Evolutionary conservation across 1,284 basidiomycete species (phyloP), one percentile per base, ranked within the genome.

Genomic region (Microbotryomycetes sp.): DNA sequence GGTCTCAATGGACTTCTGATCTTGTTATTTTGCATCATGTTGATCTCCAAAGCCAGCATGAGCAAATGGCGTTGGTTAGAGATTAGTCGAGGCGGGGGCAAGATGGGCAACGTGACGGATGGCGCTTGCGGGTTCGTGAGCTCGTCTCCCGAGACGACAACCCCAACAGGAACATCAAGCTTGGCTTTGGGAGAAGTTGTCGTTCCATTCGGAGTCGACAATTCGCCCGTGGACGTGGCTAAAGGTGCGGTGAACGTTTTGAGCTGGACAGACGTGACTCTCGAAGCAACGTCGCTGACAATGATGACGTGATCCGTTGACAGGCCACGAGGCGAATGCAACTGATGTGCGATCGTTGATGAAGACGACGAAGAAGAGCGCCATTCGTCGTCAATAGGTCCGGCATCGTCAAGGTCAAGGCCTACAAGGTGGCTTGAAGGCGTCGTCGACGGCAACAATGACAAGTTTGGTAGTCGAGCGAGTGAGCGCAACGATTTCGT

Each of bases 61-160:
- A 69, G 49, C 19, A 70, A 47, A 58, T 70, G 67, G 5, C 64
- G 62, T n/a, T 59, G 64, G 36, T 70, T 69, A 25, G 69, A 70
- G 52, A 70, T 66, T 52, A 63, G 58, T 45, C 67, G 58, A n/a
- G 65, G 56, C 12, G 42, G 25, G 12, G 23, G 23, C 47, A 49
- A 22, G 23, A 19, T 25, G 5, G 57, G 46, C 6, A 53, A 49
- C 3, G 56, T 30, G 15, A 56, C 31, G 45, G 49, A 16, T 4
- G 36, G 22, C 0, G 53, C 3, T 60, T 60, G 9, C 32, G 49
- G 49, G 36, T 42, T 19, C 12, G 36, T 42, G 19, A 42, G 19
- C 12, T 9, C 36, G 36, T 42, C n/a, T n/a, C n/a, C n/a, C 36
- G 36, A 19, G 36, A 42, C 36, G 36, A 42, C 36, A 42, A 42